Evolutionary conservation across 331 rosid species (phyloP).

Genomic region (Telfairia occidentalis): DNA sequence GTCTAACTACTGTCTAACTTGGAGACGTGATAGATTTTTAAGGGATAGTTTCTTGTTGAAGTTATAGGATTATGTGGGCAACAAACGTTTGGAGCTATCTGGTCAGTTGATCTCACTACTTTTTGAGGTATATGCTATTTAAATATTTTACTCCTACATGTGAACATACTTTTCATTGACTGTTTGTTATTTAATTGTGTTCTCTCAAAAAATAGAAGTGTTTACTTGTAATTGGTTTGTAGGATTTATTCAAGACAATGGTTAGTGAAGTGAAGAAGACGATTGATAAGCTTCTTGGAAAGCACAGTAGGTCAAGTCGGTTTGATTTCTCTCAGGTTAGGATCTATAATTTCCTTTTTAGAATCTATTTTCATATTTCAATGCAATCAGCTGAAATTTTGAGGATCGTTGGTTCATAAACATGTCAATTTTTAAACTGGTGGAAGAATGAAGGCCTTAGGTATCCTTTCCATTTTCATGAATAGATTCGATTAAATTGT

Average conservation of each 20-base stretch:
- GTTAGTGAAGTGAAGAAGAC: conserved; percentile 25
- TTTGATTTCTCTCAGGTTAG: conserved; percentile 52
- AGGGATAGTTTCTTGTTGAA: conserved; percentile 8
- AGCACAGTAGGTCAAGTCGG: conserved; percentile 43
- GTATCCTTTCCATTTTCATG: not conserved
- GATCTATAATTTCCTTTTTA: conserved; percentile 11
- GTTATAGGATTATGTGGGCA: conserved; percentile 88
- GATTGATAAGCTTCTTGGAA: conserved; percentile 36
- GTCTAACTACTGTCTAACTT: not conserved
- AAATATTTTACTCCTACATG: conserved; percentile 7
- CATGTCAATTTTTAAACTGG: not conserved
- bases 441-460: not conserved
- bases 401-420: not conserved
- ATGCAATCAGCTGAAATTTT: not conserved
- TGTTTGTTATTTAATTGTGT: conserved; percentile 2
- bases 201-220: not conserved
- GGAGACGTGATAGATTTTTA: not conserved
- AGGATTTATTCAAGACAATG: conserved; percentile 92
- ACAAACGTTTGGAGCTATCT: conserved; percentile 85
- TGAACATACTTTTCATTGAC: not conserved
- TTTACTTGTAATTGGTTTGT: conserved; percentile 6
- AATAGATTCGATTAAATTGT: not conserved
- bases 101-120: conserved; percentile 80
- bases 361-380: not conserved
- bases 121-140: conserved; percentile 67